Base-by-base conservation (phyloP, 2,329 filamentous ascomycete genomes). In the Tetracladium maxilliforme region DNA sequence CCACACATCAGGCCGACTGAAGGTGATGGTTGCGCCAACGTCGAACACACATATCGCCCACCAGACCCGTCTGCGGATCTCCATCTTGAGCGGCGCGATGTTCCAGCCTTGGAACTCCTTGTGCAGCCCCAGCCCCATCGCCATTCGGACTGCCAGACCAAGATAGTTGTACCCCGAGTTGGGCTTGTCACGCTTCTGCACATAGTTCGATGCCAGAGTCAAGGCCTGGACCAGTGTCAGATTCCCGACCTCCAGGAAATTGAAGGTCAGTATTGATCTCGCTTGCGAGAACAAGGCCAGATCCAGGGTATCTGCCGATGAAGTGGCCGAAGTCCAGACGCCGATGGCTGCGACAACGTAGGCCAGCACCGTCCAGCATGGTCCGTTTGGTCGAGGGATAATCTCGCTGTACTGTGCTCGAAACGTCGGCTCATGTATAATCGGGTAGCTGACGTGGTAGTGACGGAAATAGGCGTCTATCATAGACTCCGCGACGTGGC, bases 121-220 rank as follows among this genome's bases (percentile, higher is more conserved):
- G 31, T 64, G 58, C 4, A 64, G 43, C 0, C 60, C 58, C 5
- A 64, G 37, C 0, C 58, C 56, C 24, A 61, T 52, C 7, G 86
- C 86, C 76, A 94, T 83, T 36, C 84, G 79, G 38, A 94, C 80
- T 5, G 87, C 94, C 44, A 94, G 70, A 49, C 92, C 92, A 26
- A 94, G 74, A 54, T 95, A 95, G 9, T 61, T 63, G 32, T 58
- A 63, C 2, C 58, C 57, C 0, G 57, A 58, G 30, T 64, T 64
- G 4, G 59, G 58, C 19, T 56, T 51, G 34, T 64, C 54, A 16
- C 54, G 44, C 34, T 63, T 64, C 33, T 63, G 61, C 4, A 61
- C 44, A 35, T 64, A 64, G 24, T 63, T 62, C 1, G 51, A 51
- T 25, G 49, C 47, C 4, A 63, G 40, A 2, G 46, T 41, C n/a